phyloP scores from a whole-genome alignment of 441 rosid species.

The Geranium incanum region DNA sequence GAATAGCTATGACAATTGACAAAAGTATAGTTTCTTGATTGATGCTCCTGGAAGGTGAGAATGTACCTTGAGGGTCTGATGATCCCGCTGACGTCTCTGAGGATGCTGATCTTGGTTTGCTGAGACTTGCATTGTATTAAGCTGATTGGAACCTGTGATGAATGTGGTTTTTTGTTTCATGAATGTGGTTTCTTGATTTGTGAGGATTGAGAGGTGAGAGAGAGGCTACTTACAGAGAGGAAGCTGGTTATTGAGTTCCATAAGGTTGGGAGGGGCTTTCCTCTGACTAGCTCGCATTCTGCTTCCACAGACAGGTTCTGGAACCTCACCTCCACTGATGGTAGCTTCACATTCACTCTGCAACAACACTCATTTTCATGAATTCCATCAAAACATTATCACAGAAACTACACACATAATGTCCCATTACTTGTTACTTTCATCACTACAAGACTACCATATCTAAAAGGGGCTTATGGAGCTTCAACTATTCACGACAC shows the following conservation, averaged over 20 bases:
- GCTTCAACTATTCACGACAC: no score
- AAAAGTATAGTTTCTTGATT: neutral
- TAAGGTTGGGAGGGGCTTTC: constrained; percentile 51
- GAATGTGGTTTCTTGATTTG: neutral
- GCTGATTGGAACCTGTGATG: constrained; percentile 18
- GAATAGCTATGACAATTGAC: neutral
- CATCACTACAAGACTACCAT: no score
- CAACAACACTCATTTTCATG: neutral
- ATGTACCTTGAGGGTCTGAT: constrained; percentile 43
- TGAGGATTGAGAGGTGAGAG: neutral
- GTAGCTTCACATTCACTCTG: constrained; percentile 43
- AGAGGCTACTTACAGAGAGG: constrained; percentile 31
- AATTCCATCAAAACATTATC: neutral
- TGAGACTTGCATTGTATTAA: constrained; percentile 5
- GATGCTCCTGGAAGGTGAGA: neutral
- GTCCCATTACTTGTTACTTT: no score
- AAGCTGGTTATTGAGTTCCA: constrained; percentile 37
- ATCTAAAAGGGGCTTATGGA: no score
- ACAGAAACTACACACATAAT: no score
- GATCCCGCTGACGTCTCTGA: constrained; percentile 39
- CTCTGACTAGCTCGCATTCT: constrained; percentile 38
- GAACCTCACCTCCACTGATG: constrained; percentile 50
- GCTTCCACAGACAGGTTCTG: constrained; percentile 41
- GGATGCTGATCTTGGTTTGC: constrained; percentile 34
- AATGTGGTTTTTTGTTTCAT: neutral